Evolutionary conservation across 2,329 filamentous ascomycete genomes (phyloP), one percentile per base, ranked within the genome.

Genomic region (Clarireedia hainanense): DNA sequence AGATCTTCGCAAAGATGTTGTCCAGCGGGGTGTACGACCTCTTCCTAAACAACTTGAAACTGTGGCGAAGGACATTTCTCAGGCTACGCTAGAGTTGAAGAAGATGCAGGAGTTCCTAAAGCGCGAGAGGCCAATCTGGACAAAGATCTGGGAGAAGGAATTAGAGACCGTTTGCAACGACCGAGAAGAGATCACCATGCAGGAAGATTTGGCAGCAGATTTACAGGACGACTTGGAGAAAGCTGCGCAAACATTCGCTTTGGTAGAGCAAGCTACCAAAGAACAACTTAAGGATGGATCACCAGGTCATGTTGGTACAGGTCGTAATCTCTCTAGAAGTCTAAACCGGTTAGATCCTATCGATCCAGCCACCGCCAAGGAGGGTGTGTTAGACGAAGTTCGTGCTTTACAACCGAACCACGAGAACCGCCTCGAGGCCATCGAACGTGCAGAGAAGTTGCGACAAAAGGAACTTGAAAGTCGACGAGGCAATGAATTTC

Each of bases 61-160:
- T 39, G 91, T 96, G 20, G 86, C 87, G 62, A 95, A 94, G 72
- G 92, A 97, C 65, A 91, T 99, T 60, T 84, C 85, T 49, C 74
- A 78, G 55, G 84, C 94, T 34, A 88, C 85, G 49, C 86, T 90
- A 67, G 91, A 96, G 67, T 83, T 99, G 60, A 94, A 89, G 79
- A 91, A 89, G 74, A 86, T 99, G 80, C 89, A 96, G 69, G 91
- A 96, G 15, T 95, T 88, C 75, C 81, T 99, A 74, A 86, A 85
- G 65, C 82, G 83, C 47, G 94, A 99, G 79, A 96, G 96, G 72
- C 94, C 94, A 0, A 78, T 96, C 57, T 99, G 94, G 92, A 96
- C 91, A 54, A 96, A 96, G 81, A 95, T 97, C 61, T 99, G 94
- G 94, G 92, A 97, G 80, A 91, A 95, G 73, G 91, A 97, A 71